A percentile compares a stretch with the other conserved stretches of the same genome.
phyloP scores from a whole-genome alignment of 73 alveolate genomes.

The Tetrahymena malaccensis region DNA sequence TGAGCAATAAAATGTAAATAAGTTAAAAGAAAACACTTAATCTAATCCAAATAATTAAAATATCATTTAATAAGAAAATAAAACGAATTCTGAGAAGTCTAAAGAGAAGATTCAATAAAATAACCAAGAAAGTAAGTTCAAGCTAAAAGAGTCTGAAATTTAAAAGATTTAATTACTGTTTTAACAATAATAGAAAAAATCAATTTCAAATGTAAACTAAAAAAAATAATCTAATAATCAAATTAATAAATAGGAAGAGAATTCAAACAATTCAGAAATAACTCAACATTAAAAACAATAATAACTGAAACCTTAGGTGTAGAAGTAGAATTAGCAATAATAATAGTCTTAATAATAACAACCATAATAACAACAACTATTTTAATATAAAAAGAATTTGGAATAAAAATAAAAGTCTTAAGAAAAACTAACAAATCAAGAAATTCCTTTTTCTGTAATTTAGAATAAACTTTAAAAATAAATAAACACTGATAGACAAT shows the following conservation, averaged over 20 bases:
- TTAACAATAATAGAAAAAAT: background rate
- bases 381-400: background rate
- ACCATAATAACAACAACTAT: too few relatives aligned
- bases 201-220: background rate
- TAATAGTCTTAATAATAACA: too few relatives aligned
- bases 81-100: background rate
- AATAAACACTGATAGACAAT: background rate
- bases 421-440: background rate
- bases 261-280: background rate
- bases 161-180: background rate
- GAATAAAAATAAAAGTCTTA: background rate
- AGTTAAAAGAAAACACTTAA: background rate
- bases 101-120: background rate
- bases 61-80: background rate
- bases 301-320: too few relatives aligned
- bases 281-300: too few relatives aligned
- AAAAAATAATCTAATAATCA: background rate
- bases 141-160: background rate
- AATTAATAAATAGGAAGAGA: background rate
- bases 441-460: background rate
- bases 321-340: too few relatives aligned
- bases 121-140: background rate
- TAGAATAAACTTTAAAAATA: background rate
- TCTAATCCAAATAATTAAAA: background rate
- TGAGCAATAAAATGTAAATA: too few relatives aligned